Base-by-base conservation (phyloP, 306 rosid species). In the Dalbergia cultrata region DNA sequence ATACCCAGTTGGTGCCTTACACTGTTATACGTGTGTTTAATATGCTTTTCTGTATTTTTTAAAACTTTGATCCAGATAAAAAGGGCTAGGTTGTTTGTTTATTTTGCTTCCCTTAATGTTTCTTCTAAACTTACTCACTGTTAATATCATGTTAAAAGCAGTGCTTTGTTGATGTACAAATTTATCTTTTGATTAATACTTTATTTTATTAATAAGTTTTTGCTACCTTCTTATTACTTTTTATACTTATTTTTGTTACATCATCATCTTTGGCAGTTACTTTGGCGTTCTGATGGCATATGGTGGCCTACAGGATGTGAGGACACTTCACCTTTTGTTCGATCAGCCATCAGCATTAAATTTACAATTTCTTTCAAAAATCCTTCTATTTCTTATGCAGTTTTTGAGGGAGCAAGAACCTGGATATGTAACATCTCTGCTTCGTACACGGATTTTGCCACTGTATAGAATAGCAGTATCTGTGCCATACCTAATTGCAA, bases 271-370 rank as follows among this genome's bases (percentile, higher is more conserved):
- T 83, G 80, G 75, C 97, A 94, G 98, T 80, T 94, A 92, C 80
- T 94, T 82, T 81, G 98, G 98, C 3, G 92, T 92, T 76, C 85
- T 94, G 81, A 88, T 92, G 91, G 96, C 94, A 75, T 92, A 88
- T 76, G 96, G 95, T 49, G 94, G 97, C 71, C 87, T 92, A 74
- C 87, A 88, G 84, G 96, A 94, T 80, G 98, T 92, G 88, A 90
- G 97, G 49, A 81, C 72, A 71, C 84, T 75, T 81, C 59, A 66
- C 64, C 77, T 62, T 88, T 81, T 61, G 43, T 81, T 84, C 61
- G n/a, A 49, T 70, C 50, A 70, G 4, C 58, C 41, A 35, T 64
- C 60, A 56, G 6, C 50, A 54, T 76, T 44, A 73, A 70, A 52
- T 77, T 50, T 16, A 83, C 50, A 17, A 17, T 56, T 17, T 17